Percentiles rank a stretch among this genome's conserved stretches.
These are phyloP conservation scores for Populus simonii DNA, from an alignment of 345 rosid genomes.

Conservation along the genomic window DNA sequence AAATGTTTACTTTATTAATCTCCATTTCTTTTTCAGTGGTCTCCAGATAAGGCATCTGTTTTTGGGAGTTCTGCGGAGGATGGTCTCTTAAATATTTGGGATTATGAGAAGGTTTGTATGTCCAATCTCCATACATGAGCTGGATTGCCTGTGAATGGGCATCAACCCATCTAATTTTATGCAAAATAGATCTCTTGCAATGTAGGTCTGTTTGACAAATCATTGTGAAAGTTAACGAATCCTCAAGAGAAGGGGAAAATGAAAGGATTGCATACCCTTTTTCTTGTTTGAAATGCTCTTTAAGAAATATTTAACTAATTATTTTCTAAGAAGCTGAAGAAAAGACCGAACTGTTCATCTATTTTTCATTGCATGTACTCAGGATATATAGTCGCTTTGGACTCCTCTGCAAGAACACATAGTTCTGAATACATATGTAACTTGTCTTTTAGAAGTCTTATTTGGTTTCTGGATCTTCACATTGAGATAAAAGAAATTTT, in stretches of 20 bases:
- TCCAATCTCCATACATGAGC: not conserved
- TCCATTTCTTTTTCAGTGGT: conserved; percentile 59
- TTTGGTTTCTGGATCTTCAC: not conserved
- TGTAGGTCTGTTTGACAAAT: not conserved
- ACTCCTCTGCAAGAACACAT: not conserved
- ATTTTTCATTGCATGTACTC: not conserved
- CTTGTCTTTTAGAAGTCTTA: not conserved
- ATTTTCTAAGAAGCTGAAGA: not conserved
- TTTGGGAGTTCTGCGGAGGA: conserved; percentile 98
- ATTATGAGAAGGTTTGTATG: conserved; percentile 67
- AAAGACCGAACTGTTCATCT: not conserved
- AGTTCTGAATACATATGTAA: not conserved
- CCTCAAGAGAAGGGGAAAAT: not conserved
- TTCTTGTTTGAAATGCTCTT: not conserved
- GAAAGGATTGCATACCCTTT: not conserved
- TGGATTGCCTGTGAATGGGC: not conserved
- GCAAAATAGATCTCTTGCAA: not conserved
- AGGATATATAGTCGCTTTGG: not conserved
- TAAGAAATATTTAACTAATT: not conserved
- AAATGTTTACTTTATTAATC: conserved; percentile 4
- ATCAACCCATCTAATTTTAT: not conserved
- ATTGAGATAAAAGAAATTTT: not conserved
- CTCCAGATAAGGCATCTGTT: conserved; percentile 80
- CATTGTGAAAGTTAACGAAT: not conserved
- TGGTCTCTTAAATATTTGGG: conserved; percentile 93